Percentiles rank a stretch among this genome's conserved stretches.
Conservation (phyloP, 768 basidiomycete species). For the Hydnomerulius pinastri region DNA sequence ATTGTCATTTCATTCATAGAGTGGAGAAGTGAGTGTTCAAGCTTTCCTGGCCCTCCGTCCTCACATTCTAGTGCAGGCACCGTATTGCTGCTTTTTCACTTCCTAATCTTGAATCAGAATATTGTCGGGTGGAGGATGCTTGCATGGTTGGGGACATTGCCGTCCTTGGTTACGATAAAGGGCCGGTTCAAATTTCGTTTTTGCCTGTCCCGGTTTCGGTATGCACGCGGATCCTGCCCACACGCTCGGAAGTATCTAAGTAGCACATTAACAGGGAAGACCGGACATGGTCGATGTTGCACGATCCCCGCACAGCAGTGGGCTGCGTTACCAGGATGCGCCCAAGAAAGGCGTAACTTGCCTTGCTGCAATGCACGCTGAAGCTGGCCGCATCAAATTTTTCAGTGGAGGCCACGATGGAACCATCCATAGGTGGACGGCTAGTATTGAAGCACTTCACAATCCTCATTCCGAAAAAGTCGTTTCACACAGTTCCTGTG, state of each 20-base stretch:
- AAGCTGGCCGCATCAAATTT: conserved; percentile 38
- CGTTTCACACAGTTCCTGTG: conserved; percentile 29
- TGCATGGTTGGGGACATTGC: conserved; percentile 42
- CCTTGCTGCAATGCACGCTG: conserved; percentile 40
- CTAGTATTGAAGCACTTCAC: conserved; percentile 19
- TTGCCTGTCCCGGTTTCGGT: conserved; percentile 36
- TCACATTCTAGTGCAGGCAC: conserved; percentile 28
- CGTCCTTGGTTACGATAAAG: conserved; percentile 45
- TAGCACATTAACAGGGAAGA: conserved; percentile 29
- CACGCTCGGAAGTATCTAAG: conserved; percentile 21
- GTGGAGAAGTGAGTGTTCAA: conserved; percentile 28
- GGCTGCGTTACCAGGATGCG: conserved; percentile 24
- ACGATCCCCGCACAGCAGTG: conserved; percentile 34
- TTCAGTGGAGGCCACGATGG: conserved; percentile 53
- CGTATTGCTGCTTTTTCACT: conserved; percentile 40
- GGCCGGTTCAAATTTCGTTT: conserved; percentile 44
- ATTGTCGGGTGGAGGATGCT: conserved; percentile 49
- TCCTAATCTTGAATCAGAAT: conserved; percentile 35
- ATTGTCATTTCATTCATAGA: conserved; percentile 45
- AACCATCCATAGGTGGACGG: conserved; percentile 42
- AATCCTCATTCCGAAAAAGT: conserved; percentile 29
- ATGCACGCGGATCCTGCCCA: conserved; percentile 29
- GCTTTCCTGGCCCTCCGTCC: conserved; percentile 1
- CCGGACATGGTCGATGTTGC: conserved; percentile 34
- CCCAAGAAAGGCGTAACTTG: conserved; percentile 40